These are phyloP conservation scores for Paramecium bursaria DNA, from an alignment of 73 alveolate genomes.

Conservation along the genomic window DNA sequence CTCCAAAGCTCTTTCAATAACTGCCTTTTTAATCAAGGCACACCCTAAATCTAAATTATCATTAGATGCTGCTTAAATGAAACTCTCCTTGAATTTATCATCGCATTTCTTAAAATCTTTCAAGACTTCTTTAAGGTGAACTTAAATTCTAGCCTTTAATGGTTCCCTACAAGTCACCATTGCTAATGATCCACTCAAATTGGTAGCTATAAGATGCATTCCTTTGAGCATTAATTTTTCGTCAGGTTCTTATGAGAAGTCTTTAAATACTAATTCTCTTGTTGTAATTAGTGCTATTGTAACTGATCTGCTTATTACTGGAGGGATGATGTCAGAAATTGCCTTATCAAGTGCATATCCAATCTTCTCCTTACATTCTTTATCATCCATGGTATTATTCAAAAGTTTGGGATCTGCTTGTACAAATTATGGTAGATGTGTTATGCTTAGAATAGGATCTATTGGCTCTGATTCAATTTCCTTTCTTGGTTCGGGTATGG, in stretches of 20 bases:
- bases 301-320: constrained; percentile 98
- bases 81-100: constrained; percentile 17
- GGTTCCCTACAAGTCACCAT: constrained; percentile 98
- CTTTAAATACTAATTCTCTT: constrained; percentile 96
- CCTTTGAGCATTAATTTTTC: constrained; percentile 88
- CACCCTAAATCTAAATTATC: constrained; percentile 96
- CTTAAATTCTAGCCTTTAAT: constrained; percentile 83
- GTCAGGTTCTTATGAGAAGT: constrained; percentile 94
- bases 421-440: constrained; percentile 34
- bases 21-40: constrained; percentile 85
- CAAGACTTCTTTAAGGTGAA: constrained; percentile 80
- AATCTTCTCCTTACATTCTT: constrained; percentile 76
- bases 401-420: constrained; percentile 22
- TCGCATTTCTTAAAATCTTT: background rate
- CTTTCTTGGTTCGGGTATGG: constrained; percentile 11
- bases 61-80: constrained; percentile 59
- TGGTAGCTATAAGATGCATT: constrained; percentile 87
- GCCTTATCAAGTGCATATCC: constrained; percentile 88
- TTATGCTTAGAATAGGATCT: constrained; percentile 7
- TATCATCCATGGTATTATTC: constrained; percentile 1
- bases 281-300: constrained; percentile 97
- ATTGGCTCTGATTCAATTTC: background rate
- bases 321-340: constrained; percentile 91
- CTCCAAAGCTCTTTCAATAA: constrained; percentile 91
- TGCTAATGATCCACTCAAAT: constrained; percentile 96